Evolutionary conservation across 768 basidiomycete species (phyloP), one percentile per base, ranked within the genome.

Genomic region (Lentinus tigrinus): DNA sequence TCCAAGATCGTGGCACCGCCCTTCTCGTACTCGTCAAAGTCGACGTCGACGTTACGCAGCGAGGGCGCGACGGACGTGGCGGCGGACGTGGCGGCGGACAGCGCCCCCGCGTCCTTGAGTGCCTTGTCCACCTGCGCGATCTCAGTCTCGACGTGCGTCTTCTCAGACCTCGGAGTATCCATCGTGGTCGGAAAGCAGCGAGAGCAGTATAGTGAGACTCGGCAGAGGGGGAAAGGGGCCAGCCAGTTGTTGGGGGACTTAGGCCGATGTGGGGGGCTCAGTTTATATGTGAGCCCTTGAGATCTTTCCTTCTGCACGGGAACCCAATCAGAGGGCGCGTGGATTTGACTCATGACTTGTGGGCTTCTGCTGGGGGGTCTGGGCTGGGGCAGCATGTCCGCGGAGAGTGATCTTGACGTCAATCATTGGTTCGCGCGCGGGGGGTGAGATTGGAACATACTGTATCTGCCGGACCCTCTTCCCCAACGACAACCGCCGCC

Each of bases 121-220:
- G 53, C 46, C 56, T 56, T 58, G 46, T 62, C 55, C 14, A 36
- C 54, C 19, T 49, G 52, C 21, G 42, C 34, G 34, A 53, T 3
- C 8, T 42, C 38, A 13, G 49, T 44, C 21, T 57, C 61, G 28
- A 65, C 59, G 23, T 57, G 61, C 44, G 64, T 65, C 37, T 56
- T 65, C 43, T 65, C 64, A n/a, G 64, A 65, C 50, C 52, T 36
- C 21, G 64, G 64, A 21, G 61, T 65, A 36, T 65, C 64, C 64
- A 65, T 65, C 34, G 59, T 46, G n/a, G 27, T 28, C 40, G 48
- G 50, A 16, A 34, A 24, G 24, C 31, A 31, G 31, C 11, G 31
- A 31, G 31, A 31, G 31, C 31, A 31, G 11, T 11, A 46, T 26
- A 44, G 53, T 16, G 51, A 51, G 50, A 36, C 26, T 24, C 19